Evolutionary conservation across 169 alveolate genomes (phyloP), one percentile per base, ranked within the genome.

Genomic region (Babesia bovis): DNA sequence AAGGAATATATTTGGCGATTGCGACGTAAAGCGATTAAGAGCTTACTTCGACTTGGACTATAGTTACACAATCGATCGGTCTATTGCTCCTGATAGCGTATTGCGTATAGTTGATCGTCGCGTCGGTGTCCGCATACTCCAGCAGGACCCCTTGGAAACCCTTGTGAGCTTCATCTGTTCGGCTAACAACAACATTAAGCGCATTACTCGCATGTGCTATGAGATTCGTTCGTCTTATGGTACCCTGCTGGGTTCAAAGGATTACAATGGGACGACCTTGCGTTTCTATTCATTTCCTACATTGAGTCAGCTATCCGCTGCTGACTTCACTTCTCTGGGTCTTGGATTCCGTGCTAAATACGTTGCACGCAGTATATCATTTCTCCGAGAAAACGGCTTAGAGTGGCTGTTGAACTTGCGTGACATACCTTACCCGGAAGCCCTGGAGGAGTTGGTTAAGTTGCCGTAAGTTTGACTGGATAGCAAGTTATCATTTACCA

Each of bases 151-250:
- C 4, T 72, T 84, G 21, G 94, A 90, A 82, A 85, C 90, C 0
- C 85, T 90, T 47, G 73, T 90, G 38, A 67, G 91, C 25, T 90
- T 90, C 57, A 53, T 90, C 30, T 90, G 94, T 61, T 90, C 94
- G 7, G 65, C 94, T 17, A 90, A 90, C 69, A 90, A 90, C 79
- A 90, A 90, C 53, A 88, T 88, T 21, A 72, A 82, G 9, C 82
- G 94, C 61, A 84, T 79, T 32, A 89, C 90, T 15, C 73, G 63
- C 19, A 82, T 83, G 85, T 65, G 77, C 45, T 75, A 71, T 32
- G 82, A 71, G 25, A 66, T 89, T 51, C 86, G 72, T 52, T 51
- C 72, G 41, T 57, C 74, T 19, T 85, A 61, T 47, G 90, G 90
- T 0, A 73, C 66, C 12, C 74, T 57, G 45, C 32, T 82, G 2